Evolutionary conservation across 2,329 filamentous ascomycete genomes (phyloP), one percentile per base, ranked within the genome.

Genomic region (Blastomyces silverae): DNA sequence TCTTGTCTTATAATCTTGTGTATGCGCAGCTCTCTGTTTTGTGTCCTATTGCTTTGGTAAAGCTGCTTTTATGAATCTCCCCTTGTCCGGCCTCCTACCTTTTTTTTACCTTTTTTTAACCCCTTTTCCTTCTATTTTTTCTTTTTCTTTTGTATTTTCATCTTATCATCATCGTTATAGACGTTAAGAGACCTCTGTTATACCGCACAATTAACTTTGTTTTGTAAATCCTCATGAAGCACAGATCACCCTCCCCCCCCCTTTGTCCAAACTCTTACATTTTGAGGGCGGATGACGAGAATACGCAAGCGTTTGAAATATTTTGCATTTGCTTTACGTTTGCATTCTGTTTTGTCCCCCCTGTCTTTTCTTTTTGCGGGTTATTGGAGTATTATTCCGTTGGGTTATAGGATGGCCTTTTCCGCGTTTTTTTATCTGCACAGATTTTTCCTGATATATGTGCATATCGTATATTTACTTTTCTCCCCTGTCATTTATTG

Each of bases 251-350:
- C 8, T 28, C 15, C 25, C 39, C 57, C 39, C 44, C 34, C 13
- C 13, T 28, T 46, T 28, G 25, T 17, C 22, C 15, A 42, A 0
- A 44, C 42, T 31, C 42, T 46, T 31, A 13, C 17, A 13, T 61
- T 61, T 44, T n/a, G 1, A 15, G 39, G 7, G n/a, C n/a, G n/a
- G 28, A 46, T 50, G 13, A 61, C 15, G 58, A 61, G 58, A 61
- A 61, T 60, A 50, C 46, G 42, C 46, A 6, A 48, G 58, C 31
- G 46, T 46, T 61, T 46, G 13, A 25, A 50, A 50, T 50, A 50
- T 50, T 50, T 25, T 50, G 48, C 48, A 50, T 25, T 48, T 20
- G 8, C 11, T 61, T 34, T 28, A 25, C 42, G 31, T 61, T 61
- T 61, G 13, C 42, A 2, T 61, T 50, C 31, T 15, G 4, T 34